Evolutionary conservation across 2,329 filamentous ascomycete genomes (phyloP).

Genomic region (Alternaria brassicicola): DNA sequence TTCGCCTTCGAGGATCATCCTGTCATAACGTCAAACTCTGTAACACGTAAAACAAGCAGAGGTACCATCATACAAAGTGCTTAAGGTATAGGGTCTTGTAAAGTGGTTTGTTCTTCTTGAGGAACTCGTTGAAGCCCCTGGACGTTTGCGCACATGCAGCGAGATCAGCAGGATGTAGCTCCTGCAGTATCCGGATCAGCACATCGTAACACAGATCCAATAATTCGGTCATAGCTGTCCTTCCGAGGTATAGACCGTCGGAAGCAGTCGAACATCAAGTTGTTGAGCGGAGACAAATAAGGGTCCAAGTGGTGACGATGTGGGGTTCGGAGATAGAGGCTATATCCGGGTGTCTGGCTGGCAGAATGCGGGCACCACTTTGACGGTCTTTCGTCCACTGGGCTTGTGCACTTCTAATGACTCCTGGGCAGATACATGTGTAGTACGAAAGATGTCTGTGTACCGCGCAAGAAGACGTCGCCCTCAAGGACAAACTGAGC

Average conservation of each 20-base stretch:
- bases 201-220: slow-evolving; percentile 48
- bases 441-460: not conserved
- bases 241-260: not conserved
- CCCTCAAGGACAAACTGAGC: not conserved
- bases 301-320: slow-evolving; percentile 5
- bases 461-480: not conserved
- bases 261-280: not conserved
- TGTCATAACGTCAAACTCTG: slow-evolving; percentile 26
- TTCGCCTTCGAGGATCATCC: slow-evolving; percentile 48
- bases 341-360: not conserved
- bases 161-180: slow-evolving; percentile 41
- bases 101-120: slow-evolving; percentile 64
- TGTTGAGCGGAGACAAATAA: not conserved
- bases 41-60: not conserved
- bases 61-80: slow-evolving; percentile 55
- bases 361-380: not conserved
- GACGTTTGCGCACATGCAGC: slow-evolving; percentile 40
- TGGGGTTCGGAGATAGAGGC: slow-evolving; percentile 10
- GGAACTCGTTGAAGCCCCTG: slow-evolving; percentile 57
- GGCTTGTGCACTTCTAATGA: not conserved
- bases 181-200: slow-evolving; percentile 43
- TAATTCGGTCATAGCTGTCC: slow-evolving; percentile 30
- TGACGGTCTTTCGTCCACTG: not conserved
- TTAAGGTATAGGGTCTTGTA: slow-evolving; percentile 68
- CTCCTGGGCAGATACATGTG: not conserved